Percentiles rank a stretch among this genome's conserved stretches.
Conservation (phyloP, 768 basidiomycete genomes). For the Bullera alba region DNA sequence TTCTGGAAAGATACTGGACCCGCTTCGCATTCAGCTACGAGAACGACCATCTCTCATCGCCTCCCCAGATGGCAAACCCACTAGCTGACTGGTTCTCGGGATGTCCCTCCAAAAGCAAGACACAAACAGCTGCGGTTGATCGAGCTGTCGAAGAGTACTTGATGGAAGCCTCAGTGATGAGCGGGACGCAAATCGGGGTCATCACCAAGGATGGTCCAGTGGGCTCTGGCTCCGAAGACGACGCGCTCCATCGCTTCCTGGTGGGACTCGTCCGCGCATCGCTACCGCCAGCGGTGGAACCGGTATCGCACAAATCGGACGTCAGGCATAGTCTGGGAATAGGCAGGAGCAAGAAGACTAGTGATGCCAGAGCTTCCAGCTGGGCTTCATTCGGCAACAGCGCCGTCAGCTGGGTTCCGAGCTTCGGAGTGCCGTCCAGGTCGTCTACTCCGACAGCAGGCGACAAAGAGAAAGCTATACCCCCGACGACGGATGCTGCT, state of each 20-base stretch:
- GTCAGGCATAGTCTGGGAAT: constrained; percentile 11
- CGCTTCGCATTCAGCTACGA: constrained; percentile 31
- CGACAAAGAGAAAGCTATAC: no score
- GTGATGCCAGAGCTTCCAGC: constrained; percentile 14
- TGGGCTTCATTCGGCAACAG: constrained; percentile 15
- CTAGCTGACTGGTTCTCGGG: constrained; percentile 15
- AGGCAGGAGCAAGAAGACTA: constrained; percentile 4
- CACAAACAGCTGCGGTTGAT: not conserved
- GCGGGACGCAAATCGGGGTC: not conserved
- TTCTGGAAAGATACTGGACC: constrained; percentile 31
- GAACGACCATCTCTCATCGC: not conserved
- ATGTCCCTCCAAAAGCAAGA: constrained; percentile 1
- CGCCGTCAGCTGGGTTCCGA: constrained; percentile 25
- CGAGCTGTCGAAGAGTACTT: constrained; percentile 2
- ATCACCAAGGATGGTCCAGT: constrained; percentile 19
- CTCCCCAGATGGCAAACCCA: not conserved
- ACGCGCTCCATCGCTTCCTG: constrained; percentile 16
- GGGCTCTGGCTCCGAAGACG: not conserved
- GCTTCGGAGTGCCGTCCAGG: constrained; percentile 1
- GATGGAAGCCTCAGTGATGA: not conserved
- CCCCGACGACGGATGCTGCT: no score
- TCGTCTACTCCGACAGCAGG: constrained; percentile 5
- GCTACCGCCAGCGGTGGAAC: constrained; percentile 10
- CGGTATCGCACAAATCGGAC: constrained; percentile 1
- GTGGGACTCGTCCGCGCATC: constrained; percentile 10